Base-by-base conservation (phyloP, 139 green algal species). In the Coccomyxa sp. region DNA sequence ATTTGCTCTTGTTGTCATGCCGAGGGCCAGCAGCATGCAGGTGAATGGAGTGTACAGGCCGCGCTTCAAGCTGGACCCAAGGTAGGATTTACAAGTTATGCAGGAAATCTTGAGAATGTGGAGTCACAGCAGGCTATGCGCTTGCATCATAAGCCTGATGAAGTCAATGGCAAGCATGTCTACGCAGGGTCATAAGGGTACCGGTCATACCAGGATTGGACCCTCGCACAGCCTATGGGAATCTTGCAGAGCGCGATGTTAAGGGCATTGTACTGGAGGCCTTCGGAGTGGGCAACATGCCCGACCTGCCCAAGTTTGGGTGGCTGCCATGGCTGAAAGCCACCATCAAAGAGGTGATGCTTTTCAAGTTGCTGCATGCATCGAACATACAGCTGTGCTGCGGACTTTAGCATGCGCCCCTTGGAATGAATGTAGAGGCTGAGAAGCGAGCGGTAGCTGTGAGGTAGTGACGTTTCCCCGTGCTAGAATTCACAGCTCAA, bases 231-330 rank as follows among this genome's bases (percentile, higher is more conserved):
- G 75, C 82, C n/a, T 98, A 97, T 76, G 94, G 95, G 31, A 92
- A 98, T 76, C 68, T 96, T 33, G 85, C 85, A 31, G 83, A 69
- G 6, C 34, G 78, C 39, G 70, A 70, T 16, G 78, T 82, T 3
- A 78, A 73, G 37, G 74, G 39, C 18, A 77, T 97, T 0, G 89
- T 98, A 22, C 88, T 98, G 38, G 94, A 98, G 83, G 83, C 88
- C 1, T 98, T 97, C 90, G 94, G 94, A 0, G 91, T 96, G 14
- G 94, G 94, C 81, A 97, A 98, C 90, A 91, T 97, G 85, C 94
- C 94, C 1, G 90, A 97, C 82, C 68, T 74, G n/a, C 24, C 81
- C 0, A 27, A 77, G 6, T 39, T 77, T 0, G 91, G 91, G 16
- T 98, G 94, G 94, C 64, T 98, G 39, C 86, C 91, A 0, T 98